phyloP scores from a whole-genome alignment of 1,284 basidiomycete species.

The Moesziomyces parantarcticus region DNA sequence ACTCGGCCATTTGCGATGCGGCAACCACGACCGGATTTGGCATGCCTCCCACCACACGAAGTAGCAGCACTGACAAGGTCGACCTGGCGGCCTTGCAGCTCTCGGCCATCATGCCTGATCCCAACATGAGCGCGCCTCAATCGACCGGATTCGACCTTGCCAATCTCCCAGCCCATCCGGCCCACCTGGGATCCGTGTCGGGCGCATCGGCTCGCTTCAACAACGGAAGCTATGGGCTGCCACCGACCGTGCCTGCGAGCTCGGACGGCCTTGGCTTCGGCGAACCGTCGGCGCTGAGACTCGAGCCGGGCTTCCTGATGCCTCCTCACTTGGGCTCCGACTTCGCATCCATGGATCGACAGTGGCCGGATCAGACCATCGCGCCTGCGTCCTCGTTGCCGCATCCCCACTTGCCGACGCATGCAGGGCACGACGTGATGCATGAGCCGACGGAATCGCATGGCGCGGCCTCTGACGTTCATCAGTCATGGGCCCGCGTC shows the following conservation, averaged over 20 bases:
- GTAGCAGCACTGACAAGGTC: slow-evolving; percentile 26
- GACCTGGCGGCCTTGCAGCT: slow-evolving; percentile 34
- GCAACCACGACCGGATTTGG: slow-evolving; percentile 26
- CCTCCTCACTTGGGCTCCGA: slow-evolving; percentile 10
- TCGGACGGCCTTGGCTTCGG: slow-evolving; percentile 3
- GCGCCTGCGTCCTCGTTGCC: background rate
- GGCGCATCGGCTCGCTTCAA: slow-evolving; percentile 3
- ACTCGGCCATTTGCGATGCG: slow-evolving; percentile 43
- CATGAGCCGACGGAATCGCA: background rate
- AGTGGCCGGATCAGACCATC: slow-evolving; percentile 19
- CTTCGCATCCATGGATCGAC: slow-evolving; percentile 4
- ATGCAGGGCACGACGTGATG: background rate
- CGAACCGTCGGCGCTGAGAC: slow-evolving; percentile 22
- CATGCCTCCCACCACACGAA: slow-evolving; percentile 30
- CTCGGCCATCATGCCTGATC: slow-evolving; percentile 13
- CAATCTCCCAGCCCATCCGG: background rate
- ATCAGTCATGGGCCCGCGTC: slow-evolving; percentile 15
- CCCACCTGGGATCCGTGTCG: background rate
- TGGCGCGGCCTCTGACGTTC: slow-evolving; percentile 1
- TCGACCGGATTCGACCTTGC: background rate
- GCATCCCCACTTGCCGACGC: background rate
- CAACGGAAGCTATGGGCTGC: slow-evolving; percentile 8
- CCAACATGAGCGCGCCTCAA: slow-evolving; percentile 10
- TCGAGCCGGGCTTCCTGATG: slow-evolving; percentile 18
- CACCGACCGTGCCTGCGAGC: slow-evolving; percentile 11